Evolutionary conservation across 2,329 filamentous ascomycete genomes (phyloP).

Genomic region (Paracorniculantispora psalliotae): DNA sequence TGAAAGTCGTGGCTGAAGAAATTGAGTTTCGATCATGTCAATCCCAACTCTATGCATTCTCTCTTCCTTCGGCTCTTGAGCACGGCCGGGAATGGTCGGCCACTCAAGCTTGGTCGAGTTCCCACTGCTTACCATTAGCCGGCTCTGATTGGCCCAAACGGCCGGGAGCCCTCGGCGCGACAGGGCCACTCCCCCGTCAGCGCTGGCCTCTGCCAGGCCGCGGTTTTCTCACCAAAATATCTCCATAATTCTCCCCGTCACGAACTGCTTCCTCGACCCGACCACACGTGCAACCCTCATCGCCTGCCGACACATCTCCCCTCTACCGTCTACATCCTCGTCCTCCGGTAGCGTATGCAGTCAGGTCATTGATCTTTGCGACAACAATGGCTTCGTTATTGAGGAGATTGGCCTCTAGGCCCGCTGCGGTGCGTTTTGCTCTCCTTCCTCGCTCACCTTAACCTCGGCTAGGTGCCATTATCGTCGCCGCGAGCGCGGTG

Average conservation of each 20-base stretch:
- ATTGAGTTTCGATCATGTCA: background rate
- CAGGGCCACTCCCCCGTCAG: background rate
- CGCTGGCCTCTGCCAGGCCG: background rate
- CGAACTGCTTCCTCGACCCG: constrained; percentile 5
- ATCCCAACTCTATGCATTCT: background rate
- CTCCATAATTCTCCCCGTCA: constrained; percentile 12
- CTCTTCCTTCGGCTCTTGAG: background rate
- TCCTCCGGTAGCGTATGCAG: constrained; percentile 25
- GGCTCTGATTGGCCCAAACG: constrained; percentile 1
- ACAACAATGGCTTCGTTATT: constrained; percentile 55
- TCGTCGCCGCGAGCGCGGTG: background rate
- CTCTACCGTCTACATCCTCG: constrained; percentile 6
- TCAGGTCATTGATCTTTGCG: constrained; percentile 25
- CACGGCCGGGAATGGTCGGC: constrained; percentile 8
- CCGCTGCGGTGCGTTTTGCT: constrained; percentile 48
- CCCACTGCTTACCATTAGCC: constrained; percentile 8
- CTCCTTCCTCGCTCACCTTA: constrained; percentile 15
- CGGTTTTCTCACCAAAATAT: constrained; percentile 8
- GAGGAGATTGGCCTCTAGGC: constrained; percentile 53
- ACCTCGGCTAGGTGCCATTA: constrained; percentile 15
- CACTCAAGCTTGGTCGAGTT: background rate
- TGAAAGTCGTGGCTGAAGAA: no score
- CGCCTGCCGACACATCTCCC: constrained; percentile 9
- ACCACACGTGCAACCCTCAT: constrained; percentile 11
- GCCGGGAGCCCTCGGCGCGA: constrained; percentile 2